Evolutionary conservation across 78 protist species (phyloP), one percentile per base, ranked within the genome.

Genomic region (Dictyostelium firmibasis): DNA sequence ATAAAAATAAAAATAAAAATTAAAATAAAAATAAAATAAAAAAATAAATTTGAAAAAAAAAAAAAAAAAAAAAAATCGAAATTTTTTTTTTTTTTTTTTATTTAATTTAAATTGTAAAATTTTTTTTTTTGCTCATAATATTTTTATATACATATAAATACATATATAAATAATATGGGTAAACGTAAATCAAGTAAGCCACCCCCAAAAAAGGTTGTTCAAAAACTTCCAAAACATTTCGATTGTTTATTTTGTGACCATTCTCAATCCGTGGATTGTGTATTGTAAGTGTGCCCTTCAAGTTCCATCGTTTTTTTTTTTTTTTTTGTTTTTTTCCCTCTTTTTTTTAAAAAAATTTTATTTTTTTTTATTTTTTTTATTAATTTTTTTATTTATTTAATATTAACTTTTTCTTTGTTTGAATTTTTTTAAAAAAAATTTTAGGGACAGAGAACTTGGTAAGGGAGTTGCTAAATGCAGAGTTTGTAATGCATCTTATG

Each of bases 171-270:
- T 47, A 87, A 60, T 81, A 89, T 89, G 94, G 94, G 94, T 50
- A 89, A 89, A 33, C 81, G 94, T 81, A 89, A 89, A 89, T 81
- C 87, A 38, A 44, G 81, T 14, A 89, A 89, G 41, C 87, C 94
- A 78, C 94, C 94, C 31, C 84, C 84, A 69, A 89, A 89, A 64
- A 89, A 89, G 82, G 53, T 57, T 10, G 78, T 81, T 9, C 31
- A 79, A 4, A 89, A 89, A 70, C 33, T 89, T 1, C 87, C 94
- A 38, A 89, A 89, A 14, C 44, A 57, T 27, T 89, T 89, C 35
- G 94, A 89, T 89, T 89, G 94, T 47, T 85, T 85, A 81, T 89
- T 89, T 69, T 89, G 94, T 89, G 94, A 81, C 25, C 94, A 89
- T 57, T 27, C 94, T 69, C 87, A 81, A 81, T 62, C 86, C 29